Evolutionary conservation across 345 rosid species (phyloP).

Genomic region (Hypericum androsaemum): DNA sequence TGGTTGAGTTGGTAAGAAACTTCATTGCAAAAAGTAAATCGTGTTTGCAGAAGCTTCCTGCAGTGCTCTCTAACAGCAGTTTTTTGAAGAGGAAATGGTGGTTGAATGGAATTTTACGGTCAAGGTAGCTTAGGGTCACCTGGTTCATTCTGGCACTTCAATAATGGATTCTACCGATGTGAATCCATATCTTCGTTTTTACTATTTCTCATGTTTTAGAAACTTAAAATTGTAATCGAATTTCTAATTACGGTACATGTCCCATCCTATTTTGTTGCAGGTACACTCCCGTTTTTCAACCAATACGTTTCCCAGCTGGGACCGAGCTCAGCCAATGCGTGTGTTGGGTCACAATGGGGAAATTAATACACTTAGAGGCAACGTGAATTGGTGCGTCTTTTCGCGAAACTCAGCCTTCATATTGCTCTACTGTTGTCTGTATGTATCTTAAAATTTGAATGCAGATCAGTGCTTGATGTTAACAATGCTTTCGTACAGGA

Average conservation of each 20-base stretch:
- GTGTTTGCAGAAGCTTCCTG: constrained; percentile 59
- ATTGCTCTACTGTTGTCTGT: too few relatives aligned
- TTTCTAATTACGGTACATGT: constrained; percentile 16
- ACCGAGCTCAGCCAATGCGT: constrained; percentile 99
- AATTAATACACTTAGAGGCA: constrained; percentile 96
- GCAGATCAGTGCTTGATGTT: not conserved
- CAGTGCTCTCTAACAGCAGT: constrained; percentile 43
- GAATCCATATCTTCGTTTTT: not conserved
- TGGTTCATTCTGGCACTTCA: constrained; percentile 7
- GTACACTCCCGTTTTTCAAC: constrained; percentile 95
- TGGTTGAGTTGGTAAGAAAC: constrained; percentile 87
- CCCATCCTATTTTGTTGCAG: constrained; percentile 31
- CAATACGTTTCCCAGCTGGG: constrained; percentile 99
- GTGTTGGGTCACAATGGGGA: constrained; percentile 97
- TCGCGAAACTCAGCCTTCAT: too few relatives aligned
- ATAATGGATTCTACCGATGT: not conserved
- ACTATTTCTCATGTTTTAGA: constrained; percentile 16
- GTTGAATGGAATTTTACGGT: constrained; percentile 39
- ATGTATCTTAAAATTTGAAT: too few relatives aligned
- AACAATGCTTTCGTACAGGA: constrained; percentile 40
- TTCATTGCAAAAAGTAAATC: constrained; percentile 57
- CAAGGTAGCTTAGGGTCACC: constrained; percentile 33
- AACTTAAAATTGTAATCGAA: constrained; percentile 10
- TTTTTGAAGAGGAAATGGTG: constrained; percentile 46
- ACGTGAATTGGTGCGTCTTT: constrained; percentile 72